A percentile compares a stretch with the other conserved stretches of the same genome.
Conservation (phyloP, 306 rosid genomes). For the Acacia confusa region DNA sequence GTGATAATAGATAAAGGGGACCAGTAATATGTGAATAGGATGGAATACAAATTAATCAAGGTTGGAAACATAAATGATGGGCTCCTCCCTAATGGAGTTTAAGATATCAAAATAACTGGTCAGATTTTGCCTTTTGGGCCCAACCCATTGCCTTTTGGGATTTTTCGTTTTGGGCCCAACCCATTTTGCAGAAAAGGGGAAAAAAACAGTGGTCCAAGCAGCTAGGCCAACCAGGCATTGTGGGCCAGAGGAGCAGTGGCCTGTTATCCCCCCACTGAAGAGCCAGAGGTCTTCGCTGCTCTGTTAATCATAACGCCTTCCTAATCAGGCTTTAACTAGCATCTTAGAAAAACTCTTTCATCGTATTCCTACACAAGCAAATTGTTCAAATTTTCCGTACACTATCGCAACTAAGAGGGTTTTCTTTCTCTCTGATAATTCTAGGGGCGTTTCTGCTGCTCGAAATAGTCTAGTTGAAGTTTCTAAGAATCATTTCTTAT, state of each 20-base stretch:
- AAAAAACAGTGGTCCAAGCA: neutral
- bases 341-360: neutral
- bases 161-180: no score
- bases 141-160: no score
- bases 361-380: neutral
- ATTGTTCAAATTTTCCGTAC: neutral
- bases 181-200: neutral
- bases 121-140: neutral
- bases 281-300: neutral
- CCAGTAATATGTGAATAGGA: no score
- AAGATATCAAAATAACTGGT: no score
- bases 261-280: neutral
- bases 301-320: neutral
- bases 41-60: no score
- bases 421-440: neutral
- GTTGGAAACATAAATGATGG: no score
- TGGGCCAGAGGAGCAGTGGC: neutral
- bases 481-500: neutral
- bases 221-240: neutral
- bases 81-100: no score
- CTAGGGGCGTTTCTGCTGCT: neutral
- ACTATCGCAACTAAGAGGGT: neutral
- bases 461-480: neutral
- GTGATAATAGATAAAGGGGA: no score
- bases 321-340: no score